These are phyloP conservation scores for Bipolaris gigantea DNA, from an alignment of 2,329 filamentous ascomycete genomes.

Conservation along the genomic window DNA sequence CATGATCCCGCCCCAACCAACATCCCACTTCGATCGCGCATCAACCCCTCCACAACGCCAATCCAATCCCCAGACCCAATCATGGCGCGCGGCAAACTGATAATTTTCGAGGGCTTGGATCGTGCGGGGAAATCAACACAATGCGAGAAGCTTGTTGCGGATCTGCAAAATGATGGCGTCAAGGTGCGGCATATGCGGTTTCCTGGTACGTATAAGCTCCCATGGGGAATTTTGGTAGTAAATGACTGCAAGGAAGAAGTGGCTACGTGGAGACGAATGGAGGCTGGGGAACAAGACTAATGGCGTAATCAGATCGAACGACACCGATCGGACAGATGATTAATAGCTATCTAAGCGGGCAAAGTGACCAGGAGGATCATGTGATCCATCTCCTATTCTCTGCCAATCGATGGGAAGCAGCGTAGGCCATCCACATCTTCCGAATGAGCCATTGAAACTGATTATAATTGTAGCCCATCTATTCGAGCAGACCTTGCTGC, in stretches of 20 bases:
- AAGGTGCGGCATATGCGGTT: conserved; percentile 65
- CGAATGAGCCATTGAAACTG: background rate
- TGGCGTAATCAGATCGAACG: conserved; percentile 65
- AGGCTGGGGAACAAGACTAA: conserved; percentile 4
- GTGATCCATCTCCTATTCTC: conserved; percentile 88
- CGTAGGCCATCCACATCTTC: conserved; percentile 21
- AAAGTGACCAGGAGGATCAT: conserved; percentile 78
- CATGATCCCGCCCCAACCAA: conserved; percentile 3
- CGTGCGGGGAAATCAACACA: conserved; percentile 92
- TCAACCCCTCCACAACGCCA: background rate
- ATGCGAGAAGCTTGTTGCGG: conserved; percentile 67
- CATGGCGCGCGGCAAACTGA: conserved; percentile 67
- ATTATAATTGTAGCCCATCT: background rate
- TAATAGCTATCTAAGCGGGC: conserved; percentile 74
- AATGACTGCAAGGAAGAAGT: background rate
- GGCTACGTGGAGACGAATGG: too few relatives aligned
- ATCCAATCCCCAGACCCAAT: background rate
- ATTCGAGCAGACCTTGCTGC: conserved; percentile 52
- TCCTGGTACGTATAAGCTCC: conserved; percentile 55
- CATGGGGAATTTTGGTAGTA: background rate
- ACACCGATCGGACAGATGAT: conserved; percentile 89
- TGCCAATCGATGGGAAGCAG: conserved; percentile 83
- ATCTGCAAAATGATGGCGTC: conserved; percentile 55
- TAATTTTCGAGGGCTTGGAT: conserved; percentile 87
- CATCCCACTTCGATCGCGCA: background rate